Conservation (phyloP, 2,329 filamentous ascomycete genomes). For the Penicillium sp. region DNA sequence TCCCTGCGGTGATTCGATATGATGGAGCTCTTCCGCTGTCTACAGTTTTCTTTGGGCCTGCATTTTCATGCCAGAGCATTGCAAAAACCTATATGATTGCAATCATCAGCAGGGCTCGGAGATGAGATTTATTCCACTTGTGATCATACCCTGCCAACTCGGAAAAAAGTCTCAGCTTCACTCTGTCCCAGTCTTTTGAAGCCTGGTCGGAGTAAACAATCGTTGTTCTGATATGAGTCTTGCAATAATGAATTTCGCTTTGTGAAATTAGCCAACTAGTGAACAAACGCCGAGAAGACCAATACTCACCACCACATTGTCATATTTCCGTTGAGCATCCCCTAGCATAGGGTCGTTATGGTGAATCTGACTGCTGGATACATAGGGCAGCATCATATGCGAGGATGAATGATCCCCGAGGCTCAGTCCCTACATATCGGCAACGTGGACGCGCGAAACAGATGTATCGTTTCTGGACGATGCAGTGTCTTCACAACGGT, state of each 20-base stretch:
- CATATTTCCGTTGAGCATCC: neutral
- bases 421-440: neutral
- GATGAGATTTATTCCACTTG: neutral
- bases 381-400: neutral
- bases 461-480: neutral
- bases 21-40: neutral
- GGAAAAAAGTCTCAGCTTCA: constrained; percentile 17
- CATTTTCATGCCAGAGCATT: constrained; percentile 34
- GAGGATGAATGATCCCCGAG: neutral
- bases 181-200: constrained; percentile 14
- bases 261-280: neutral
- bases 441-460: neutral
- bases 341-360: neutral
- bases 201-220: neutral
- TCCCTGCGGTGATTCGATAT: constrained; percentile 17
- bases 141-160: constrained; percentile 19
- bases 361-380: neutral
- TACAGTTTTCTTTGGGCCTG: constrained; percentile 16
- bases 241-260: neutral
- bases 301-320: neutral
- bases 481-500: neutral
- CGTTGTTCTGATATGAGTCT: neutral
- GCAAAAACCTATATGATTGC: constrained; percentile 19
- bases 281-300: no score
- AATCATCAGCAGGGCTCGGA: neutral